Evolutionary conservation across 1,139 yeast species (phyloP).

Genomic region (Nakaseomyces nivariensis): DNA sequence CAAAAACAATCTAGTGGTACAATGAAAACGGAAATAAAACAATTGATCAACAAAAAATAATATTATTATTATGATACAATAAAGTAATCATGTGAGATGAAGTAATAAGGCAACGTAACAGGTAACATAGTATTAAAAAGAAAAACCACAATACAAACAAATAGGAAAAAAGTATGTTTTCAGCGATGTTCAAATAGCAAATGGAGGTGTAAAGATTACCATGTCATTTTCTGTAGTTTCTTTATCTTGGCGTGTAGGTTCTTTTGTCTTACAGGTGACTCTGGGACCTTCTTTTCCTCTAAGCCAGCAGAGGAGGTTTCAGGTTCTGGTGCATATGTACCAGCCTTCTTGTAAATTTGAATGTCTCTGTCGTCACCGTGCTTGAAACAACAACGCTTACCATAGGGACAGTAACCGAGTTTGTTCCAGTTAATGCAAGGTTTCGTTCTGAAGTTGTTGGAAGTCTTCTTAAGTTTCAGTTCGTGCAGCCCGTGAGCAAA

Average conservation of each 20-base stretch:
- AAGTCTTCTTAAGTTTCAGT: constrained; percentile 60
- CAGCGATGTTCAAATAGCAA: too few species aligned
- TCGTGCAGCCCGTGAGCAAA: constrained; percentile 87
- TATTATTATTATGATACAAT: too few species aligned
- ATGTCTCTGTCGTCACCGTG: constrained; percentile 44
- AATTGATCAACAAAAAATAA: too few species aligned
- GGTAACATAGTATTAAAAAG: too few species aligned
- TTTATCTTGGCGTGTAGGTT: constrained; percentile 2
- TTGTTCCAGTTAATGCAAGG: constrained; percentile 85
- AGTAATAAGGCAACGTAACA: too few species aligned
- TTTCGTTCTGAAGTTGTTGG: constrained; percentile 84
- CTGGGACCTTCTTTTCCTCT: neutral
- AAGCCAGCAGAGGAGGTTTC: neutral
- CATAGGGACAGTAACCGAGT: constrained; percentile 77
- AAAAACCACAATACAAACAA: too few species aligned
- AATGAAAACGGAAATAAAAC: too few species aligned
- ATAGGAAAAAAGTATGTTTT: too few species aligned
- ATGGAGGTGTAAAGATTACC: neutral
- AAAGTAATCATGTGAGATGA: too few species aligned
- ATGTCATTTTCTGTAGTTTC: constrained; percentile 1
- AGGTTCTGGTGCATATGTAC: neutral
- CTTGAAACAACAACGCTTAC: constrained; percentile 84
- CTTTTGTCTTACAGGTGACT: neutral
- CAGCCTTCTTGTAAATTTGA: constrained; percentile 16
- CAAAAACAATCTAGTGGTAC: too few species aligned